Evolutionary conservation across 1,139 yeast species (phyloP).

Genomic region (Hyphopichia pseudoburtonii): DNA sequence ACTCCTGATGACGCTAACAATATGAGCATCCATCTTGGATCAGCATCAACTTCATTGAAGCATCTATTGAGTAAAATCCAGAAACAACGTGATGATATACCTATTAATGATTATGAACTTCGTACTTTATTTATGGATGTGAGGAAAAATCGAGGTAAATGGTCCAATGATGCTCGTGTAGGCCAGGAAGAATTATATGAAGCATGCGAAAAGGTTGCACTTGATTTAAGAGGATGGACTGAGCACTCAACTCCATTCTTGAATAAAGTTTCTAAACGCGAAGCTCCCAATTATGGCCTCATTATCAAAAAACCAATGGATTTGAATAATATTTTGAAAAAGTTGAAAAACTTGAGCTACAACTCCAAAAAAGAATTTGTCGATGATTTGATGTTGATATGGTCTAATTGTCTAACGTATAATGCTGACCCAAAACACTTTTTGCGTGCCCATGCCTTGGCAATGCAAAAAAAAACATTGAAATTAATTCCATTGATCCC

Average conservation of each 20-base stretch:
- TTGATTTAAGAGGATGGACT: slow-evolving; percentile 86
- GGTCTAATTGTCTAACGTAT: slow-evolving; percentile 91
- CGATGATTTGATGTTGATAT: slow-evolving; percentile 88
- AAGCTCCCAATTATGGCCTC: slow-evolving; percentile 93
- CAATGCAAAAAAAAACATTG: slow-evolving; percentile 89
- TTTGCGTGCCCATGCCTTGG: slow-evolving; percentile 85
- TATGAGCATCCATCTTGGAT: slow-evolving; percentile 58
- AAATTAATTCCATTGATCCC: slow-evolving; percentile 83
- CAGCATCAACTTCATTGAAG: slow-evolving; percentile 79
- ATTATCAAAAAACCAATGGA: slow-evolving; percentile 96
- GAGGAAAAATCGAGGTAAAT: slow-evolving; percentile 89
- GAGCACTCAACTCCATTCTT: slow-evolving; percentile 96
- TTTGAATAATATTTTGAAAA: slow-evolving; percentile 88
- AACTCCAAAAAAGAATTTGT: slow-evolving; percentile 85
- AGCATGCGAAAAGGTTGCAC: slow-evolving; percentile 92
- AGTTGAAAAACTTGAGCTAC: slow-evolving; percentile 77
- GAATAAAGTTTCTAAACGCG: slow-evolving; percentile 92
- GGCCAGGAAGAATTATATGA: slow-evolving; percentile 98
- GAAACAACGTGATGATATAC: slow-evolving; percentile 68
- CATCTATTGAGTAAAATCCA: slow-evolving; percentile 80
- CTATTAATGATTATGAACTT: slow-evolving; percentile 81
- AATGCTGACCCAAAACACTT: slow-evolving; percentile 96
- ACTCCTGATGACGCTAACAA: slow-evolving; percentile 9
- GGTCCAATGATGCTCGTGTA: slow-evolving; percentile 92
- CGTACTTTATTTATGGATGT: slow-evolving; percentile 88